Conservation (phyloP, 2,329 filamentous ascomycete species). For the Pyricularia sp. region DNA sequence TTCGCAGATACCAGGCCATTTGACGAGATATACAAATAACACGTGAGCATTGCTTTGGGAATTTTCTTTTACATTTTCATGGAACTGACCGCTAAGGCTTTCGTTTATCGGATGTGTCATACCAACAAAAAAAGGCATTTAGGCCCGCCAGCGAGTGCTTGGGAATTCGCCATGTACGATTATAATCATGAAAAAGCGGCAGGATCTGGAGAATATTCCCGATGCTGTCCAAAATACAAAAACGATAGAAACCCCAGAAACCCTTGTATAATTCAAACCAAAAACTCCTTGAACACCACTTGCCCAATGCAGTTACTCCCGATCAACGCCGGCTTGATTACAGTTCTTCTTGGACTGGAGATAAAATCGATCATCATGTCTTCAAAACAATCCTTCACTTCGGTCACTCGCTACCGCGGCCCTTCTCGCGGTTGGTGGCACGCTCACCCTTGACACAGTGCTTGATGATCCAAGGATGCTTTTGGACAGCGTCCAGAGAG, state of each 20-base stretch:
- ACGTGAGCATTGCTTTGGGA: not conserved
- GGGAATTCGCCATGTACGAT: not conserved
- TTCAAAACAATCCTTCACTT: not conserved
- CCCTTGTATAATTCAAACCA: not conserved
- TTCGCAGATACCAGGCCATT: slow-evolving; percentile 90
- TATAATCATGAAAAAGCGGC: slow-evolving; percentile 1
- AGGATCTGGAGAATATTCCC: not conserved
- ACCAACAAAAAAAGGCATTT: not conserved
- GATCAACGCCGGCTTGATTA: not conserved
- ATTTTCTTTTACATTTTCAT: not conserved
- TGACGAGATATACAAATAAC: slow-evolving; percentile 66
- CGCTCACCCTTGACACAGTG: slow-evolving; percentile 63
- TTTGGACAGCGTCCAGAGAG: slow-evolving; percentile 74
- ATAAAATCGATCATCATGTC: not conserved
- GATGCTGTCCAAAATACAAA: not conserved
- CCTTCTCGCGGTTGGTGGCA: slow-evolving; percentile 36
- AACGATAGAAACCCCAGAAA: not conserved
- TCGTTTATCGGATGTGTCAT: not conserved
- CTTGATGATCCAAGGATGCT: slow-evolving; percentile 94
- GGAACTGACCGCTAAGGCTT: not conserved
- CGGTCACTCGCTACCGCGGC: slow-evolving; percentile 4
- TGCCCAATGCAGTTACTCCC: not conserved
- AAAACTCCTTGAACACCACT: not conserved
- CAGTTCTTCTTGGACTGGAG: not conserved
- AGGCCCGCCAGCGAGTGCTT: not conserved